phyloP scores from a whole-genome alignment of 139 green algal species.

The Eudorina sp. region DNA sequence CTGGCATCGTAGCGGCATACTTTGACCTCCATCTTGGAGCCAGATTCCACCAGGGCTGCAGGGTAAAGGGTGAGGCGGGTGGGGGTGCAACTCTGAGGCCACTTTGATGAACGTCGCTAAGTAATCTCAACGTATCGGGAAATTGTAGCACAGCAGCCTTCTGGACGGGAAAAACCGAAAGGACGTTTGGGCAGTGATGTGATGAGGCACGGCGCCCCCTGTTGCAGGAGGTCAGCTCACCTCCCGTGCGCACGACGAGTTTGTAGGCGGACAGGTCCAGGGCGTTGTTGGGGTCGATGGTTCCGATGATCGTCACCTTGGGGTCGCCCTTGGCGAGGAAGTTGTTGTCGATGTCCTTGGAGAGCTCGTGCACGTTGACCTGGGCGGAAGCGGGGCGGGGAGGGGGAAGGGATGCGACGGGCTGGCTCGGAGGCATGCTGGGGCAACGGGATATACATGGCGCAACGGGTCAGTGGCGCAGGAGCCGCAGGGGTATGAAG shows the following conservation, averaged over 20 bases:
- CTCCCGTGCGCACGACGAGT: neutral
- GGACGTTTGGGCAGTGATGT: too few relatives aligned
- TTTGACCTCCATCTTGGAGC: neutral
- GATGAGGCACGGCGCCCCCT: too few relatives aligned
- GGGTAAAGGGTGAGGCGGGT: neutral
- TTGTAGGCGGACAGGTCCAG: neutral
- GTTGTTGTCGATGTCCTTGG: slow-evolving; percentile 20
- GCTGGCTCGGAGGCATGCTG: too few relatives aligned
- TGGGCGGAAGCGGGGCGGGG: neutral
- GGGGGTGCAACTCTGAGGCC: too few relatives aligned
- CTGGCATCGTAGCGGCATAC: slow-evolving; percentile 1
- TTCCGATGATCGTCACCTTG: neutral
- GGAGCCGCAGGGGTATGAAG: too few relatives aligned
- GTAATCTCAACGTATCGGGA: too few relatives aligned
- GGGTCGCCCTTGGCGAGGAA: neutral
- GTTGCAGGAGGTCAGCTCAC: neutral
- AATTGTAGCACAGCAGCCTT: too few relatives aligned
- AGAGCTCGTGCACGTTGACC: neutral
- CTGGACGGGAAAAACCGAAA: too few relatives aligned
- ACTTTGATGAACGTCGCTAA: too few relatives aligned
- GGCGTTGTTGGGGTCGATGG: neutral
- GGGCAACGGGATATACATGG: too few relatives aligned
- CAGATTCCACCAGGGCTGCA: neutral
- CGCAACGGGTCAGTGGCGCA: too few relatives aligned
- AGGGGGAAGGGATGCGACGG: neutral